A percentile compares a stretch with the other conserved stretches of the same genome.
These are phyloP conservation scores for Teratosphaeria gauchensis DNA, from an alignment of 2,329 filamentous ascomycete species.

Conservation along the genomic window DNA sequence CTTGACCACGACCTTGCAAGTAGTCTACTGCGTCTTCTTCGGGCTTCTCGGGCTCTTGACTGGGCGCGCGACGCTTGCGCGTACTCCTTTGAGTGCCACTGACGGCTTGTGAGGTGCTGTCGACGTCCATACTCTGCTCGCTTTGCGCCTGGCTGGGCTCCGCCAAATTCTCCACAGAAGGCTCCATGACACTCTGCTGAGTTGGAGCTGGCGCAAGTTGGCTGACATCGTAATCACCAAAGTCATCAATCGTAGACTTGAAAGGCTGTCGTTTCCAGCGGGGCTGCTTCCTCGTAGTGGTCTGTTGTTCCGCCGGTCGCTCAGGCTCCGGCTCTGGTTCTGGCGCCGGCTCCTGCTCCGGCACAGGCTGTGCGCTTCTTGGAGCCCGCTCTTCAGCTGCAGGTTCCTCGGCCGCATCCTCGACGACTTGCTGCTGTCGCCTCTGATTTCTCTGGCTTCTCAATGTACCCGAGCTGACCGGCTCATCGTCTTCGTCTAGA, in stretches of 20 bases:
- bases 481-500: neutral
- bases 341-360: neutral
- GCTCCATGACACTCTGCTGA: neutral
- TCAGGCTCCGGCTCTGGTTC: neutral
- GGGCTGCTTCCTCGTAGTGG: neutral
- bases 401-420: neutral
- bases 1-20: conserved; percentile 61
- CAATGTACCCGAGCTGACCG: neutral
- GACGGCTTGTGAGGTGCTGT: conserved; percentile 1
- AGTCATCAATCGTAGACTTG: conserved; percentile 49
- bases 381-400: neutral
- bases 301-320: neutral
- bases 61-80: conserved; percentile 19
- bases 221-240: conserved; percentile 29
- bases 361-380: neutral
- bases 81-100: conserved; percentile 8
- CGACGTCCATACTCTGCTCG: conserved; percentile 13
- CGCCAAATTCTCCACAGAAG: conserved; percentile 9
- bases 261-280: conserved; percentile 23
- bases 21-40: conserved; percentile 48
- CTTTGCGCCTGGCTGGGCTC: conserved; percentile 14
- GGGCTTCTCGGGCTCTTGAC: conserved; percentile 12
- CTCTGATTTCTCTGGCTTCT: neutral
- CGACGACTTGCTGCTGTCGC: neutral
- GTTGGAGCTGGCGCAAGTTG: conserved; percentile 17